Evolutionary conservation across 2,329 filamentous ascomycete species (phyloP).

Genomic region (Reticulascus tulasneorum): DNA sequence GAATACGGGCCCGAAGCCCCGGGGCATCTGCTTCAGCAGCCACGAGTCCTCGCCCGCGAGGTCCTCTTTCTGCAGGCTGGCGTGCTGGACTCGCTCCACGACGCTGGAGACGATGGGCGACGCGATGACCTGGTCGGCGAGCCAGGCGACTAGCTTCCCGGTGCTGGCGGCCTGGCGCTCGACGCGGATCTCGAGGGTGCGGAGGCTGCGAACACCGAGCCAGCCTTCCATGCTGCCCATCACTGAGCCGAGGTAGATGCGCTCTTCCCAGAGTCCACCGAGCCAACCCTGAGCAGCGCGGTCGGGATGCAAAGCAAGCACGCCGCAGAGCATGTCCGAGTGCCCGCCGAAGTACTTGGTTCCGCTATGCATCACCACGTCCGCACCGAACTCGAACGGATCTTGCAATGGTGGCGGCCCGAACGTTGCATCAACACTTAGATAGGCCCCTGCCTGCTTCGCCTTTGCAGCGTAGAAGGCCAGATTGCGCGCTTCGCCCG

Average conservation of each 20-base stretch:
- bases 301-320: constrained; percentile 61
- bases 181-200: constrained; percentile 83
- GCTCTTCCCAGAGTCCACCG: constrained; percentile 59
- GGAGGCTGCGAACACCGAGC: constrained; percentile 80
- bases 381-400: constrained; percentile 76
- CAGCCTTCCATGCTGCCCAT: constrained; percentile 90
- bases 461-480: constrained; percentile 68
- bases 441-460: constrained; percentile 64
- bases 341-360: constrained; percentile 98
- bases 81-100: constrained; percentile 66
- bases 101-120: constrained; percentile 40
- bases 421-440: constrained; percentile 89
- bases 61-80: constrained; percentile 68
- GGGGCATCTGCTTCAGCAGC: constrained; percentile 85
- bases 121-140: constrained; percentile 47
- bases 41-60: constrained; percentile 56
- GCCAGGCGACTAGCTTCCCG: constrained; percentile 65
- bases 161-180: constrained; percentile 71
- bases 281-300: constrained; percentile 52
- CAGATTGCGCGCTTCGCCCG: constrained; percentile 75
- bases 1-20: constrained; percentile 87
- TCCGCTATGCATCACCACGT: constrained; percentile 86
- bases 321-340: constrained; percentile 87
- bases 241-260: constrained; percentile 74
- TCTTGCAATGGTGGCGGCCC: constrained; percentile 86